These are phyloP conservation scores for Penicillium sp. DNA, from an alignment of 2,329 filamentous ascomycete species.

Conservation along the genomic window DNA sequence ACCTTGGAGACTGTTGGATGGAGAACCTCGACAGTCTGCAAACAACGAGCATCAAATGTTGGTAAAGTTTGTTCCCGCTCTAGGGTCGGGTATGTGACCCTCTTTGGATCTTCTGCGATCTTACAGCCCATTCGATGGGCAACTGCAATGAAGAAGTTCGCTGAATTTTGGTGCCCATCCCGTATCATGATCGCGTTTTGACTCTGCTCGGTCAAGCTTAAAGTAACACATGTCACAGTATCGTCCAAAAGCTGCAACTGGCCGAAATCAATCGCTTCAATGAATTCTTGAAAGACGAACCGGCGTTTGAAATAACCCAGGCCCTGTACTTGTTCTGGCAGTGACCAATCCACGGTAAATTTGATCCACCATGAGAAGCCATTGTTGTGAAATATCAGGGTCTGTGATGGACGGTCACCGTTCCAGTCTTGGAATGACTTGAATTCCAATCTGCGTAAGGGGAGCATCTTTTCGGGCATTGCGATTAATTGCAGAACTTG, in stretches of 20 bases:
- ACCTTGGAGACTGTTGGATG: constrained; percentile 2
- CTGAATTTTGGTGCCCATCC: constrained; percentile 3
- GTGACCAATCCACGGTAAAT: neutral
- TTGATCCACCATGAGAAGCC: neutral
- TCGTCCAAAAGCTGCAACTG: neutral
- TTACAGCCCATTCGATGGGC: neutral
- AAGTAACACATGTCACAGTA: neutral
- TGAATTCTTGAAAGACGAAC: neutral
- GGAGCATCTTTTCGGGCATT: no score
- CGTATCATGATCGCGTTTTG: neutral
- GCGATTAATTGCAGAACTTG: no score
- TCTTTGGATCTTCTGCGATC: constrained; percentile 1
- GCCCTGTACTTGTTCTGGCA: neutral
- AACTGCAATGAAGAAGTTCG: neutral
- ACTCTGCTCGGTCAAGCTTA: neutral
- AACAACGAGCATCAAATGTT: constrained; percentile 2
- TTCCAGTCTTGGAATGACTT: constrained; percentile 3
- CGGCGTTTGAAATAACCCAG: neutral
- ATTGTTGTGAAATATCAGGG: neutral
- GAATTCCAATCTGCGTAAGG: neutral
- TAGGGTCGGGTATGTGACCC: constrained; percentile 3
- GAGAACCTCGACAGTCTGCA: neutral
- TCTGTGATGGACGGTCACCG: constrained; percentile 3
- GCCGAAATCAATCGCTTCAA: neutral
- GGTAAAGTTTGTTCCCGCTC: neutral